Base-by-base conservation (phyloP, 192 early-diverging fungal species). In the Mortierella alpina region DNA sequence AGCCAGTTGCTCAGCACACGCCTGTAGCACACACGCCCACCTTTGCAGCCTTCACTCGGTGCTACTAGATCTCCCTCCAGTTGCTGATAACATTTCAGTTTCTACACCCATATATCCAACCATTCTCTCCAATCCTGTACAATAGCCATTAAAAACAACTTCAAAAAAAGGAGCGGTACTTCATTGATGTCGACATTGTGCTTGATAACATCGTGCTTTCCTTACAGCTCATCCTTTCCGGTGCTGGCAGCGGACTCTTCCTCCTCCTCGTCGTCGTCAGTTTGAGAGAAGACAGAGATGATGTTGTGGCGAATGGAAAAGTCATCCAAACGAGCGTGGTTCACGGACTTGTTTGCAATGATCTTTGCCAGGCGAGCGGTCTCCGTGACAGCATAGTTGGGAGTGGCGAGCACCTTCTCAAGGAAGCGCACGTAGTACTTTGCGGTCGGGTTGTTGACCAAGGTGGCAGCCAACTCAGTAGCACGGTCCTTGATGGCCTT, bases 381-480 rank as follows among this genome's bases (percentile, higher is more conserved):
- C 85, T 99, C 97, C 66, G 90, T 96, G 14, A 63, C 84, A 48
- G 92, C 70, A 86, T 93, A 99, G 62, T 88, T 91, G 0, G 87
- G 87, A 8, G 90, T 89, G 23, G 87, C 84, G 59, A 82, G 62
- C 62, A 93, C 88, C 86, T 98, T 97, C 83, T 95, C 91, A 92
- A 98, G 95, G 67, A 95, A 91, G 82, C 97, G 98, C 76, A 85
- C 82, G 72, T 99, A 99, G 88, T 96, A 98, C 55, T 87, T 84
- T 42, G 96, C 92, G 13, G 63, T 66, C 12, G 56, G 53, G 45
- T 68, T 70, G 17, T 48, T 55, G 53, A 51, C 66, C 51, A 73
- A 71, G 50, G 85, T 85, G 58, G 86, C 82, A 44, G 89, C 88
- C 40, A 84, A 75, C 13, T 49, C 67, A 67, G 83, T 72, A 31